phyloP scores from a whole-genome alignment of 139 green algal genomes.

The Chlorella ohadii region DNA sequence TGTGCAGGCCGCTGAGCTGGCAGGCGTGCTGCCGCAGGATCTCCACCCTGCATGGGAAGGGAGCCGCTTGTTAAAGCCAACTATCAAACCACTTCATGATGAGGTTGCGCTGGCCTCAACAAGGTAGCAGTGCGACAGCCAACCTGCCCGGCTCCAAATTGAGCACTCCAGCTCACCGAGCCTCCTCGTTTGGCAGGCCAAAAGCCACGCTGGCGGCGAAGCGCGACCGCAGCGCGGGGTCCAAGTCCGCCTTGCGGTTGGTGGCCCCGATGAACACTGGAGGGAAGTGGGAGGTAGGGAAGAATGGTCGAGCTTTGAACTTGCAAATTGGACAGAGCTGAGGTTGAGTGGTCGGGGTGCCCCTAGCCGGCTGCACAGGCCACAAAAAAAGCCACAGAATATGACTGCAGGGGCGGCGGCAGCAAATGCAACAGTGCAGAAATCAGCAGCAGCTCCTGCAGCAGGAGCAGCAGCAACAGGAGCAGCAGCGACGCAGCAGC shows the following conservation, averaged over 20 bases:
- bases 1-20: too few species aligned
- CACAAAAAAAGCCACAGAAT: too few species aligned
- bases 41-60: too few species aligned
- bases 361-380: too few species aligned
- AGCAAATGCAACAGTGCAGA: not conserved
- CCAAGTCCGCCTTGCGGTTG: slow-evolving; percentile 85
- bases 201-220: slow-evolving; percentile 80
- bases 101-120: too few species aligned
- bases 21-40: too few species aligned
- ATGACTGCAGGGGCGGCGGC: too few species aligned
- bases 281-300: not conserved
- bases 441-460: not conserved
- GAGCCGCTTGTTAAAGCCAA: too few species aligned
- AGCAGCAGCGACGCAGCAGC: too few species aligned
- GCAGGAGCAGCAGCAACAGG: not conserved
- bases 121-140: too few species aligned
- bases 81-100: too few species aligned
- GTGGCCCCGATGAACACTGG: slow-evolving; percentile 89
- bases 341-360: not conserved
- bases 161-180: slow-evolving; percentile 12
- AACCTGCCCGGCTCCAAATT: too few species aligned
- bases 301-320: not conserved
- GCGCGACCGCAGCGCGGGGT: slow-evolving; percentile 80
- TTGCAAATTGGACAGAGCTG: not conserved
- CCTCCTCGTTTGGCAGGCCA: slow-evolving; percentile 66